Conservation (phyloP, 768 basidiomycete species). For the Aureoboletus auriporus region DNA sequence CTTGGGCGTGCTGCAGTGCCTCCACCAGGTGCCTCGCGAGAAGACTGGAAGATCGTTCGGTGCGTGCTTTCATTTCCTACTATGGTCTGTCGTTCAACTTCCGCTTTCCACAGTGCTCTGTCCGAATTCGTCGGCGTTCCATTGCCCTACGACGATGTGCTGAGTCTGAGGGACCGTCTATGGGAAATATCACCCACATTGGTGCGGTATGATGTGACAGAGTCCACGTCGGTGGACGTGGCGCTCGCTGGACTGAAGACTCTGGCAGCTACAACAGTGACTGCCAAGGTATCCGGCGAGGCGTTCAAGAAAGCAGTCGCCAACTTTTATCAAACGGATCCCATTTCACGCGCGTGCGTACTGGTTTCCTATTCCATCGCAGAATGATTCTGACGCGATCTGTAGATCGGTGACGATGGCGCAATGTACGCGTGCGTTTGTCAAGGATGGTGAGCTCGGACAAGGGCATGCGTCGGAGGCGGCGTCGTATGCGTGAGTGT, state of each 20-base stretch:
- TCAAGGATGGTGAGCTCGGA: constrained; percentile 39
- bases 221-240: constrained; percentile 70
- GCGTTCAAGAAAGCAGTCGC: constrained; percentile 75
- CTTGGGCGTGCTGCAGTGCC: constrained; percentile 87
- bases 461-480: not conserved
- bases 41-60: constrained; percentile 98
- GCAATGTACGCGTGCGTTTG: constrained; percentile 85
- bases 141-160: constrained; percentile 85
- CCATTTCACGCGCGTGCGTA: constrained; percentile 88
- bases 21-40: constrained; percentile 90
- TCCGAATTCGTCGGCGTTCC: constrained; percentile 81
- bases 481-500: constrained; percentile 14
- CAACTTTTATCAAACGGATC: constrained; percentile 97
- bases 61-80: constrained; percentile 28
- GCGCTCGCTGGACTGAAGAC: constrained; percentile 65
- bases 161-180: constrained; percentile 83
- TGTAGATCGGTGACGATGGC: constrained; percentile 92
- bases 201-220: constrained; percentile 78
- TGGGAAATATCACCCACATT: constrained; percentile 95
- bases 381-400: not conserved
- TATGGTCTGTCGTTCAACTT: not conserved
- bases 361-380: too few species aligned
- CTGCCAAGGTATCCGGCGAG: constrained; percentile 52
- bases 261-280: constrained; percentile 48
- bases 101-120: constrained; percentile 55